phyloP scores from a whole-genome alignment of 2,329 filamentous ascomycete species.

The Colletotrichum endophyticum region DNA sequence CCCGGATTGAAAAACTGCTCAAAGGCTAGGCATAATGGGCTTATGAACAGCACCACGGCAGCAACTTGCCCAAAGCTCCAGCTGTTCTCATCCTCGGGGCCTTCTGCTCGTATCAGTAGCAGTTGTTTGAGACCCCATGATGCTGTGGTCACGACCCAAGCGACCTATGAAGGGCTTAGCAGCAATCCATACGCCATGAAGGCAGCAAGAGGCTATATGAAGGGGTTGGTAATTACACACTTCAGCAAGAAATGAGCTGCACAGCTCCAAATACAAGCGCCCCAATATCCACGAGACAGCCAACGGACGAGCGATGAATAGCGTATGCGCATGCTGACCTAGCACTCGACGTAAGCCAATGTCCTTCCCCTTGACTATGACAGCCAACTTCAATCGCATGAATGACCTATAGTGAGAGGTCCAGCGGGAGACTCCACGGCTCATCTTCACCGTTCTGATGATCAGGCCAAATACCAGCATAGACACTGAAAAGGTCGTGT shows the following conservation, averaged over 20 bases:
- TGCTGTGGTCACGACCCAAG: background rate
- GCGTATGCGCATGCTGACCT: background rate
- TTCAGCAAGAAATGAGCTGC: background rate
- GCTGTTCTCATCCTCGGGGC: background rate
- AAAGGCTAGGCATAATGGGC: rapidly evolving
- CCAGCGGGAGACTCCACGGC: background rate
- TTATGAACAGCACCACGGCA: background rate
- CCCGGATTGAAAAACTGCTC: background rate
- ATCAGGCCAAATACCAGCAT: background rate
- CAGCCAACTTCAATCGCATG: rapidly evolving
- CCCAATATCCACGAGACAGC: background rate
- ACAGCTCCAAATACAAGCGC: background rate
- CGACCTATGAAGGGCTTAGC: background rate
- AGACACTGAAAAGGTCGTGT: background rate
- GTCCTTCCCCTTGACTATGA: background rate
- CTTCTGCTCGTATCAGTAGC: background rate
- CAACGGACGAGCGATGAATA: background rate
- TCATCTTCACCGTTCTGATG: background rate
- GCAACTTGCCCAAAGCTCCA: background rate
- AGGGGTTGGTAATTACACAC: background rate
- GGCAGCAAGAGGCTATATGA: rapidly evolving
- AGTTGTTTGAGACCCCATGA: background rate
- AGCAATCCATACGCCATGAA: rapidly evolving
- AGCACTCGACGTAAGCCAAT: background rate
- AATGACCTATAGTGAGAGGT: rapidly evolving